A percentile compares a stretch with the other conserved stretches of the same genome.
Conservation (phyloP, 768 basidiomycete genomes). For the Auriscalpium microsporum region DNA sequence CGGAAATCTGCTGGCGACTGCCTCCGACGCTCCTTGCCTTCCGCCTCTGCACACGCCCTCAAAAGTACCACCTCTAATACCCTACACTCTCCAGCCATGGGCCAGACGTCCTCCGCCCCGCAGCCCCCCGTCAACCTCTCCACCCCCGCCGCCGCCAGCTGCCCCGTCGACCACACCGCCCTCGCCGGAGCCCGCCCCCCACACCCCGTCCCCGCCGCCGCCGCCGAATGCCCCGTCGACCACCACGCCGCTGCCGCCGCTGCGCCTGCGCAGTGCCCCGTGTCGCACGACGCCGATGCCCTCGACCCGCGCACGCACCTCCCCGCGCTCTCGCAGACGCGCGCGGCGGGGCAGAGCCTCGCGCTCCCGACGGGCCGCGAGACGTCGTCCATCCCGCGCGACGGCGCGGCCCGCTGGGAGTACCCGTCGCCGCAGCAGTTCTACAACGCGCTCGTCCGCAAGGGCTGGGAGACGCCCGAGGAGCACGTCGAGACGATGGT, state of each 20-base stretch:
- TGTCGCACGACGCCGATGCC: constrained; percentile 38
- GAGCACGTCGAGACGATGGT: constrained; percentile 97
- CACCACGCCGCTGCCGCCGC: constrained; percentile 17
- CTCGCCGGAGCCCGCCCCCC: constrained; percentile 7
- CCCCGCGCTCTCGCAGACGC: constrained; percentile 70
- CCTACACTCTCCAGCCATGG: neutral
- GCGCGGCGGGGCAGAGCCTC: constrained; percentile 45
- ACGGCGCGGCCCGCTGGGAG: constrained; percentile 62
- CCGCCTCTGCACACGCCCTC: neutral
- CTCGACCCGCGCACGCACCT: constrained; percentile 81
- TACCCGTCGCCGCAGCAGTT: constrained; percentile 98
- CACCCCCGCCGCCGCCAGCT: constrained; percentile 14
- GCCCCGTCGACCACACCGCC: constrained; percentile 12
- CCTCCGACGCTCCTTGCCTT: no score
- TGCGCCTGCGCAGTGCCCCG: constrained; percentile 46
- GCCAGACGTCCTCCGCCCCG: constrained; percentile 6
- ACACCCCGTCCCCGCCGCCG: neutral
- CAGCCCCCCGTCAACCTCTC: neutral
- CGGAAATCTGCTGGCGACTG: no score
- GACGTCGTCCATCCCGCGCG: constrained; percentile 80
- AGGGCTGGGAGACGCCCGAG: constrained; percentile 96
- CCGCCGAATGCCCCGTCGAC: constrained; percentile 33
- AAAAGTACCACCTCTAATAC: neutral
- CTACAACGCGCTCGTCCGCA: constrained; percentile 91
- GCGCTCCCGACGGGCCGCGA: constrained; percentile 68